Base-by-base conservation (phyloP, 805 yeast species). In the Starmerella ratchasimensis region DNA sequence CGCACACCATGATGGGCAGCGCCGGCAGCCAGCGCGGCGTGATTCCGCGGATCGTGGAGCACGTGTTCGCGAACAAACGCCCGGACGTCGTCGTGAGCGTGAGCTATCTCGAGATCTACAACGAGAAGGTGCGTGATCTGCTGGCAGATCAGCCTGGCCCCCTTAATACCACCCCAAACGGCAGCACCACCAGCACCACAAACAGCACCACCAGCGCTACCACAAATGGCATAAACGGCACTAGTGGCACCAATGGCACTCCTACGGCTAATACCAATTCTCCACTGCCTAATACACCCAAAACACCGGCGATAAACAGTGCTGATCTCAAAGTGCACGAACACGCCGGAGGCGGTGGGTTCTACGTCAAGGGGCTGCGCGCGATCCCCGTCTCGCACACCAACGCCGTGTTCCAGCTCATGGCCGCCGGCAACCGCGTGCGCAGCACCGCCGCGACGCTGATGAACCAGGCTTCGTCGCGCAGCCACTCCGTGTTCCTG, bases 401-500 rank as follows among this genome's bases (percentile, higher is more conserved):
- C 4, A 59, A 62, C 4, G 90, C 82, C 41, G 66, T 82, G 23
- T 66, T 68, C 44, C 60, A 61, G 1, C 63, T 75, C 6, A 62
- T 83, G 58, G 58, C 60, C n/a, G 65, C 65, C 39, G 94, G 93
- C 1, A 61, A 71, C 21, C 55, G 58, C 15, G 57, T 63, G 31
- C 64, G 90, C 41, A 68, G 74, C 10, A 70, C 68, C 0, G 72
- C 74, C 0, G 53, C 74, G 1, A 79, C 93, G 0, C 64, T 68
- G 37, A 75, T 79, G 80, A 81, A 80, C 55, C 61, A 65, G 19
- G 79, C 73, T 50, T 74, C 83, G 8, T 76, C 88, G 4, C 64
- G 93, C 45, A 76, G 93, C 0, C 94, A 83, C 55, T 74, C 88
- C 0, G 78, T 84, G 22, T 72, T 82, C 44, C 78, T 76, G 38